Percentiles rank a stretch among this genome's conserved stretches.
phyloP scores from a whole-genome alignment of 805 yeast species.

The Saccharomycopsis oosterbeekiorum region DNA sequence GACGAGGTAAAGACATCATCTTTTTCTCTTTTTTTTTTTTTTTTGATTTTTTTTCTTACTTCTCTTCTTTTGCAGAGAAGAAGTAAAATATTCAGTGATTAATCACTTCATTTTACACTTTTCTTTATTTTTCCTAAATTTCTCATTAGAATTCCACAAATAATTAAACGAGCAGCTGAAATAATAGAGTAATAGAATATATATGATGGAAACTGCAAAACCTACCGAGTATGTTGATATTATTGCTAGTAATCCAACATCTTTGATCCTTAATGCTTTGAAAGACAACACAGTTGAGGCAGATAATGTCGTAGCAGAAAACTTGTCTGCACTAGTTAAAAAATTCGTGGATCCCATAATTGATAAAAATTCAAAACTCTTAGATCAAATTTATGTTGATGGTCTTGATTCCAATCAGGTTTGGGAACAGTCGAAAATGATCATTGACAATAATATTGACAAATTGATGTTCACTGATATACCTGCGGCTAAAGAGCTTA shows the following conservation, averaged over 20 bases:
- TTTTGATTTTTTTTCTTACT: neutral
- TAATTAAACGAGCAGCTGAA: neutral
- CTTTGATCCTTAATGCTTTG: slow-evolving; percentile 3
- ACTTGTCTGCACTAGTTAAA: slow-evolving; percentile 8
- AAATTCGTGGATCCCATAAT: slow-evolving; percentile 9
- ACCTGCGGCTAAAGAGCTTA: slow-evolving; percentile 36
- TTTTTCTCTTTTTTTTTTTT: neutral
- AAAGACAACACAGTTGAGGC: neutral
- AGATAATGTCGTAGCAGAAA: neutral
- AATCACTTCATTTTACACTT: no score
- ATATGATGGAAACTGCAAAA: neutral
- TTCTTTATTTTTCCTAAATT: no score
- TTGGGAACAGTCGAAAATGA: slow-evolving; percentile 86
- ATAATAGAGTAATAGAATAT: neutral
- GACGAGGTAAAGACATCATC: neutral
- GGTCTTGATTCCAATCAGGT: slow-evolving; percentile 88
- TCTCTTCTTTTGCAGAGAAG: neutral
- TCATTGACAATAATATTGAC: slow-evolving; percentile 69
- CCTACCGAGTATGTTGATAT: neutral
- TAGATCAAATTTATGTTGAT: slow-evolving; percentile 74
- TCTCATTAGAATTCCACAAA: no score
- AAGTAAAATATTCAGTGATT: no score
- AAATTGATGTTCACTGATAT: slow-evolving; percentile 47
- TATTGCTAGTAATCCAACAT: slow-evolving; percentile 2
- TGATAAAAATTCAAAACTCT: slow-evolving; percentile 29